These are phyloP conservation scores for Spathaspora girioi DNA, from an alignment of 805 yeast species.

Conservation along the genomic window DNA sequence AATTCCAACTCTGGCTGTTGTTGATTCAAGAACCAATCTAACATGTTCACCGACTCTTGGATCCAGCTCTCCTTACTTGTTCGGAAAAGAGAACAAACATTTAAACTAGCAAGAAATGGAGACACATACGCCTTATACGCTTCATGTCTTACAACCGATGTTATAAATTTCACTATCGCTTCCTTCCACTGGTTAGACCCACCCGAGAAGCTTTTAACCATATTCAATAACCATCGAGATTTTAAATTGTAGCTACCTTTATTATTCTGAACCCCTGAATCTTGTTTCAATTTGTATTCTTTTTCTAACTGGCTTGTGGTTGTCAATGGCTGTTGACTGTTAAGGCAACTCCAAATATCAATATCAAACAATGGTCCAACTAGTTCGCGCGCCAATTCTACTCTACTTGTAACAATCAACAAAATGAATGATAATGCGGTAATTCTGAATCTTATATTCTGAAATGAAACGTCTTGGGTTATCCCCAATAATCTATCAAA, in stretches of 20 bases:
- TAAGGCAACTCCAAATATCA: neutral
- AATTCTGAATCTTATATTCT: neutral
- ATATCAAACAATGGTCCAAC: neutral
- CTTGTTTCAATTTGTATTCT: neutral
- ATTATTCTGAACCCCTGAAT: neutral
- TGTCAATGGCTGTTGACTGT: neutral
- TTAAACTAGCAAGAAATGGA: neutral
- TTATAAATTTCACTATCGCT: neutral
- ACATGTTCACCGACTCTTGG: neutral
- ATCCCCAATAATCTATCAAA: conserved; percentile 10
- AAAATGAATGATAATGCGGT: neutral
- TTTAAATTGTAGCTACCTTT: neutral
- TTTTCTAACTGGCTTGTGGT: neutral
- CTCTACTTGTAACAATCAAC: neutral
- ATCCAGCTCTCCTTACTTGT: neutral
- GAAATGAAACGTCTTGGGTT: neutral
- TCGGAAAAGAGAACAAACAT: neutral
- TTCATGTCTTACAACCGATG: neutral
- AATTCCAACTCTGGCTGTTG: neutral
- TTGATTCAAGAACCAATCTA: neutral
- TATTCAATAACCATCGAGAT: conserved; percentile 1
- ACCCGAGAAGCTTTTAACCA: neutral
- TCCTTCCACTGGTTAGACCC: neutral
- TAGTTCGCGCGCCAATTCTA: neutral
- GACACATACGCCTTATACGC: neutral